These are phyloP conservation scores for Aspergillus floridensis DNA, from an alignment of 2,329 filamentous ascomycete species.

Conservation along the genomic window DNA sequence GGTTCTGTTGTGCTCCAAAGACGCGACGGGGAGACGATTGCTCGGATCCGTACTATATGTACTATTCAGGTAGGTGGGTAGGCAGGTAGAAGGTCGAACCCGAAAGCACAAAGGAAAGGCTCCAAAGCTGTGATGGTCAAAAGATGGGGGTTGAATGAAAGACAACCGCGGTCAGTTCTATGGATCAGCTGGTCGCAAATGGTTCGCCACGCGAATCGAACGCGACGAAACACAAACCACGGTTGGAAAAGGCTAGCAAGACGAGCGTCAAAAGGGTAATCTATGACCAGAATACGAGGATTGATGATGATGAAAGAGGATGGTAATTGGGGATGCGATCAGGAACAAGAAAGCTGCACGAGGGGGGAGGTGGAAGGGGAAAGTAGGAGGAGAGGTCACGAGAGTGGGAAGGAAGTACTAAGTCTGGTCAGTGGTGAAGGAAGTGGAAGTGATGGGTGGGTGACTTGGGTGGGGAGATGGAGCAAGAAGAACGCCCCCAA, in stretches of 20 bases:
- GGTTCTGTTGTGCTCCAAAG: background rate
- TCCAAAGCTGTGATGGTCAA: background rate
- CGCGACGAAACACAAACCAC: slow-evolving; percentile 8
- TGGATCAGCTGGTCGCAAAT: background rate
- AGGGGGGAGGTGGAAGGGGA: background rate
- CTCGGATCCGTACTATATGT: background rate
- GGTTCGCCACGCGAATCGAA: slow-evolving; percentile 9
- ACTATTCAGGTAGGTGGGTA: background rate
- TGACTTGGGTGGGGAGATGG: background rate
- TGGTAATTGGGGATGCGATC: background rate
- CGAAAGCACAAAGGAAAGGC: background rate
- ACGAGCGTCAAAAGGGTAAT: background rate
- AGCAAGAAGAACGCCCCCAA: slow-evolving; percentile 15
- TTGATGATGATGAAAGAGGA: background rate
- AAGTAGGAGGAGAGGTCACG: background rate
- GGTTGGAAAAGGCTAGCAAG: background rate
- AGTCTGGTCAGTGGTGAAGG: background rate
- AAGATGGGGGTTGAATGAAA: background rate
- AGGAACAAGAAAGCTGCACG: background rate
- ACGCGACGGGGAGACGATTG: background rate
- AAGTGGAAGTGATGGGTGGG: background rate
- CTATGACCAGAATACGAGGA: background rate
- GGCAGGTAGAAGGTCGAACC: background rate
- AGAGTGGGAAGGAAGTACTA: too few relatives aligned
- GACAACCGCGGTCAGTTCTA: background rate